Base-by-base conservation (phyloP, 2,329 filamentous ascomycete species). In the Botrytis paeoniae region DNA sequence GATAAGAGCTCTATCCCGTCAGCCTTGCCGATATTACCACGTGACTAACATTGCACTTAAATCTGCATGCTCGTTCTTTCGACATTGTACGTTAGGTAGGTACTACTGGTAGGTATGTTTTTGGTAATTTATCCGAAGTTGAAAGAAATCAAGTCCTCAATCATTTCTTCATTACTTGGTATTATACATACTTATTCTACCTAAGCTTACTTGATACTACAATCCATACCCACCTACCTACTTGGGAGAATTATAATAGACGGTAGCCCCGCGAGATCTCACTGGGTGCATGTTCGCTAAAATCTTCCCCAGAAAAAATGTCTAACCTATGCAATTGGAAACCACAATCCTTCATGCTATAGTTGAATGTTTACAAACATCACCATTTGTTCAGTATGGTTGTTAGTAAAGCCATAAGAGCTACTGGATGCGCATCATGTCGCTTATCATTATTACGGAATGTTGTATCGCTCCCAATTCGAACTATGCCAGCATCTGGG, bases 341-440 rank as follows among this genome's bases (percentile, higher is more conserved):
- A 35, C 29, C 41, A 45, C 62, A 48, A 65, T 48, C 41, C 29
- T 45, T 35, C 41, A 25, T 25, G 32, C 20, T 35, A 25, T 43
- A 48, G 37, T 29, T 39, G 25, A 43, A 35, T 65, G 10, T 35
- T 35, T 18, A 48, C 32, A 22, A 16, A 18, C 18, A 51, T 25
- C 48, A 43, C 54, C 65, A 57, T 43, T 57, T 59, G 20, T 10
- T 16, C 45, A 77, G 73, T 18, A 80, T 80, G 78, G 77, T 78
- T 60, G 72, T 79, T 25, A 75, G 76, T 70, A 76, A 76, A 73
- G 75, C 77, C 29, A 72, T 81, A 39, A 76, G 77, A 71, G 77
- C 78, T 37, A 76, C 78, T 61, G 77, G 78, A 60, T 82, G 81
- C 75, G 77, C 78, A 41, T 77, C 76, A 63, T 80, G 80, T 75